Base-by-base conservation (phyloP, 148 eudicot genomes). In the Chenopodium formosanum region DNA sequence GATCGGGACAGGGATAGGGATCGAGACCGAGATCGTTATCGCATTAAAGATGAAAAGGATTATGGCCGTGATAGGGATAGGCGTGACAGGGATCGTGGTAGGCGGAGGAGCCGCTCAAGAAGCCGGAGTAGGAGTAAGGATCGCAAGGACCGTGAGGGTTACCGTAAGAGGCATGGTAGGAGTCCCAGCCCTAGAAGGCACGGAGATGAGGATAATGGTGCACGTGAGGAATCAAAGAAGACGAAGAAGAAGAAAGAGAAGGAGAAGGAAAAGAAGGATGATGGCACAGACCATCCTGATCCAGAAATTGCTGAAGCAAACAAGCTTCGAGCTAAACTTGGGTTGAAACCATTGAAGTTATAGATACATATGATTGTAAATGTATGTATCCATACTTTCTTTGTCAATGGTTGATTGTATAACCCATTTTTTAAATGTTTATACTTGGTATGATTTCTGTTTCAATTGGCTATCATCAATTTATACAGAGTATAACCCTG, bases 271-370 rank as follows among this genome's bases (percentile, higher is more conserved):
- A 95, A 90, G 91, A 91, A 89, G 77, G 97, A 89, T 76, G 98
- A 96, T 53, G 98, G 98, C 31, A 91, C 98, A 0, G 99, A 96
- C 85, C 98, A 96, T 82, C 97, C 98, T 4, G 94, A 96, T 89
- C 95, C 98, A 4, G 97, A 92, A 88, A 94, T 96, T 86, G 99
- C 98, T 10, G 99, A 86, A 80, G 92, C 91, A 20, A 96, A 94
- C 78, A 90, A 79, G 82, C 77, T 94, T 37, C 87, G 98, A 40
- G 92, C 92, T 1, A 47, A 86, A 29, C 98, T 94, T 76, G 99
- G 98, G 63, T 12, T 96, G 72, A 88, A 90, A 79, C 98, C 97
- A n/a, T 80, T 92, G 88, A 87, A 81, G 83, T 31, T 70, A 27
- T 91, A 85, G 85, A 76, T 48, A 37, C 46, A 48, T 10, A 71